phyloP scores from a whole-genome alignment of 305 asterid species.

The Fraxinus ornus region DNA sequence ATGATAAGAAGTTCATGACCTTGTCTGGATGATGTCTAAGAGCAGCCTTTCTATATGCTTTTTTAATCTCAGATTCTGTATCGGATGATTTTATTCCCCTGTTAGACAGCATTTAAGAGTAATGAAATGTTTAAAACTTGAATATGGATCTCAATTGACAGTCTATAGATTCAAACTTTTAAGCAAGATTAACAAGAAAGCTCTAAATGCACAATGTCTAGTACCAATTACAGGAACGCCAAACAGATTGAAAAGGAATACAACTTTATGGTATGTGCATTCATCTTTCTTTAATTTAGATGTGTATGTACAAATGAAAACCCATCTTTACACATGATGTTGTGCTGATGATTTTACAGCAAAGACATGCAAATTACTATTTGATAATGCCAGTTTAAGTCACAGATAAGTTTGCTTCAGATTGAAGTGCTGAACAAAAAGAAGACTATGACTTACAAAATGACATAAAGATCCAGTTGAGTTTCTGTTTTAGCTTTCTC shows the following conservation, averaged over 20 bases:
- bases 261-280: not conserved
- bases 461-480: conserved; percentile 72
- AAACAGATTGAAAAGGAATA: not conserved
- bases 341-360: not conserved
- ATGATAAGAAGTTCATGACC: conserved; percentile 39
- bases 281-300: not conserved
- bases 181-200: conserved; percentile 1
- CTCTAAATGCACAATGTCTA: not conserved
- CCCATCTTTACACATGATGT: not conserved
- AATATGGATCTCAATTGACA: not conserved
- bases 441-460: conserved; percentile 58
- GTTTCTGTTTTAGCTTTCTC: conserved; percentile 61
- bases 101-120: conserved; percentile 31
- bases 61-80: conserved; percentile 81
- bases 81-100: conserved; percentile 87
- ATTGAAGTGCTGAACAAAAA: not conserved
- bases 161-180: not conserved
- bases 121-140: conserved; percentile 15
- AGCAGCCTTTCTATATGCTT: conserved; percentile 95
- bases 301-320: not conserved
- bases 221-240: conserved; percentile 1
- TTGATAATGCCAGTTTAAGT: not conserved
- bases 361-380: not conserved
- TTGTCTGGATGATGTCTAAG: conserved; percentile 96
- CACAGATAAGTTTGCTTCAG: not conserved